Evolutionary conservation across 139 green algal species (phyloP).

Genomic region (Marvania coccoides): DNA sequence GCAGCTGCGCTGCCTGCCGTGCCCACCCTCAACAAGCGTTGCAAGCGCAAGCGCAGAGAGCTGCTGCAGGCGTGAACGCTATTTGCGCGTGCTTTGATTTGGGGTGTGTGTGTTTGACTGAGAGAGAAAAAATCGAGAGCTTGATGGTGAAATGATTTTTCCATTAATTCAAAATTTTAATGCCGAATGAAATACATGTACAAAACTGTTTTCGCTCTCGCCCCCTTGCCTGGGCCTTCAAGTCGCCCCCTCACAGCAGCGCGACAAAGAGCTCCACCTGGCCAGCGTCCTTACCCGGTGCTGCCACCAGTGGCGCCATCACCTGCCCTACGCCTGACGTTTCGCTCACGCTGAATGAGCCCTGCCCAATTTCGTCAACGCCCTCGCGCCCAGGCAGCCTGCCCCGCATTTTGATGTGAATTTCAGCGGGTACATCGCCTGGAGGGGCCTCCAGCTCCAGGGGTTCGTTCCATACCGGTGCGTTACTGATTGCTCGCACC

Average conservation of each 20-base stretch:
- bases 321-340: no score
- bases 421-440: not conserved
- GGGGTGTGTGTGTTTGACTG: no score
- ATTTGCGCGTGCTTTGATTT: no score
- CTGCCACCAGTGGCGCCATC: not conserved
- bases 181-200: no score
- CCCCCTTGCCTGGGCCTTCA: no score
- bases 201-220: no score
- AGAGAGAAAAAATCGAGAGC: no score
- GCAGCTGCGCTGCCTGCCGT: conserved; percentile 2
- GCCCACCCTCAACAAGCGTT: conserved; percentile 24
- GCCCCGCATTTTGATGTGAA: not conserved
- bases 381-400: not conserved
- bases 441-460: not conserved
- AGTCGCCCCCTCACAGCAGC: no score
- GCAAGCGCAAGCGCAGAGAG: conserved; percentile 31
- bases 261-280: no score
- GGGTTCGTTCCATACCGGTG: not conserved
- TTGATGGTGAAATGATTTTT: no score
- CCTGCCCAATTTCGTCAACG: not conserved
- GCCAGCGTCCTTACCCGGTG: not conserved
- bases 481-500: not conserved
- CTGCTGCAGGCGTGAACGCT: conserved; percentile 12
- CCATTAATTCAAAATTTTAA: no score
- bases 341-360: no score